Base-by-base conservation (phyloP, 371 early-diverging fungal species). In the Mucor mucedo region DNA sequence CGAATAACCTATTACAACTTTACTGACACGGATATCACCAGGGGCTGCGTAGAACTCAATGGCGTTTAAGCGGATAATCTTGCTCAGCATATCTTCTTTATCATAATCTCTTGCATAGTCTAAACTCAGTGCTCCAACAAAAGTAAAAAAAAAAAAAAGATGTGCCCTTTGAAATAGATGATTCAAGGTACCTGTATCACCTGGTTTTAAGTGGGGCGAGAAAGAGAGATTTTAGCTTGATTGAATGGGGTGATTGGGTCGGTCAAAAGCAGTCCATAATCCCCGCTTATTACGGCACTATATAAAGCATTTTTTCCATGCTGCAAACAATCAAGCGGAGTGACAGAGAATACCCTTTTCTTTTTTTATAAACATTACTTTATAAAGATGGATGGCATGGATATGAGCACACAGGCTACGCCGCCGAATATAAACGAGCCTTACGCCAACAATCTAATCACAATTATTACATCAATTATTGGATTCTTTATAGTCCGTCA, bases 381-480 rank as follows among this genome's bases (percentile, higher is more conserved):
- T 30, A n/a, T n/a, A 11, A 55, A 55, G n/a, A 62, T 61, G 61
- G 30, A 42, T 59, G 60, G 60, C 32, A 67, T 68, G 65, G 63
- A 68, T 50, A 69, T 53, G 55, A 48, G 33, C 13, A 65, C 66
- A 32, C 59, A 66, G 61, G 66, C 44, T 21, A 74, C 71, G 10
- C 71, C 71, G 16, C 11, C 27, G 9, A 71, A 71, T 29, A 48
- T 68, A 7, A 71, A 71, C 38, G 65, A 65, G 28, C 71, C 68
- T 1, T 74, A 74, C 21, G 62, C 65, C 9, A 65, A 71, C 5
- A 56, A 61, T 1, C 42, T 74, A 1, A 38, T 54, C 29, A 68
- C 68, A 5, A 62, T 71, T 5, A 63, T 71, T 11, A 41, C 60
- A 27, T 40, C 68, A 2, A 33, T 68, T 27, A 56, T 74, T 38